Conservation (phyloP, 352 stramenopile genomes). For the Phytophthora foliorum region DNA sequence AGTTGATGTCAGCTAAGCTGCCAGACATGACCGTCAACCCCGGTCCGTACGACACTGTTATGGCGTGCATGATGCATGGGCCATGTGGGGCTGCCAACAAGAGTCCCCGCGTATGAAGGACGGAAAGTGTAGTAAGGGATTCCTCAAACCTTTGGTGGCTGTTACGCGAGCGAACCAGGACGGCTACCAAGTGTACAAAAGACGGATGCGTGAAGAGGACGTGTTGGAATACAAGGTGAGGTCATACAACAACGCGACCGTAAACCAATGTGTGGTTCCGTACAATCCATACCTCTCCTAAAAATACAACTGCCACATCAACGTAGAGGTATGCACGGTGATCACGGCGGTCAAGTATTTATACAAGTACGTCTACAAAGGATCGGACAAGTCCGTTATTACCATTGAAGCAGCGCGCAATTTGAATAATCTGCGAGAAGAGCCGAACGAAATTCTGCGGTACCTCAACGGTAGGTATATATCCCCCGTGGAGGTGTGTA, state of each 20-base stretch:
- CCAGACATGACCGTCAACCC: conserved; percentile 19
- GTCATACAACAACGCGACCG: conserved; percentile 24
- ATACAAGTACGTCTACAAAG: conserved; percentile 75
- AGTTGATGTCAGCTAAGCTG: conserved; percentile 32
- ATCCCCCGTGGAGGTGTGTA: too few species aligned
- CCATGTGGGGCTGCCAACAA: conserved; percentile 9
- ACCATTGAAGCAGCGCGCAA: too few species aligned
- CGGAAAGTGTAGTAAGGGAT: conserved; percentile 34
- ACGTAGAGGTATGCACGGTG: conserved; percentile 57
- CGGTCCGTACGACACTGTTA: conserved; percentile 7
- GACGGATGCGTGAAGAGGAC: background rate
- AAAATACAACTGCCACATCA: conserved; percentile 71
- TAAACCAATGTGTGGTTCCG: conserved; percentile 59
- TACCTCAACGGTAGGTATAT: too few species aligned
- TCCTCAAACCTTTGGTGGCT: conserved; percentile 19
- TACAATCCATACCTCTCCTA: conserved; percentile 66
- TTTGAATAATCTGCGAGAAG: too few species aligned
- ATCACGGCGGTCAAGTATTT: conserved; percentile 63
- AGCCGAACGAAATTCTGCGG: too few species aligned
- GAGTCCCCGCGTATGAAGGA: conserved; percentile 26
- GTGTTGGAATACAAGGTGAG: background rate
- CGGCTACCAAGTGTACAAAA: conserved; percentile 24
- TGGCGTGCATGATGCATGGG: conserved; percentile 22
- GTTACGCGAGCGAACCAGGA: conserved; percentile 6
- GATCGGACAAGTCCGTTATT: conserved; percentile 42